Evolutionary conservation across 2,329 filamentous ascomycete genomes (phyloP).

Genomic region (Colletotrichum orbiculare): DNA sequence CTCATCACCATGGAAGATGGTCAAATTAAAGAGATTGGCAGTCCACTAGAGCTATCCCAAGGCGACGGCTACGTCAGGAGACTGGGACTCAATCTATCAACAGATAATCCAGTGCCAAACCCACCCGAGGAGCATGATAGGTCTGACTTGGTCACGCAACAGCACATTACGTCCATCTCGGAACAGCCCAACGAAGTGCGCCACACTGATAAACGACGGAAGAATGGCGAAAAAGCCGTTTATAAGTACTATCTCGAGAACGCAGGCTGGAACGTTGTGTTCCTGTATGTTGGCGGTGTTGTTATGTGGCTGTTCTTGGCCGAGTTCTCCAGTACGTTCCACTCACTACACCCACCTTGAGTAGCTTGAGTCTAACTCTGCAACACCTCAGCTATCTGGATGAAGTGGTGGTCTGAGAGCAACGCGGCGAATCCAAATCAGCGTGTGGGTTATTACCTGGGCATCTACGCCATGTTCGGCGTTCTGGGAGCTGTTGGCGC

Average conservation of each 20-base stretch:
- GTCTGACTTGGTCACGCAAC: neutral
- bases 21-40: conserved; percentile 13
- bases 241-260: conserved; percentile 23
- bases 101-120: neutral
- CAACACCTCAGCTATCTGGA: conserved; percentile 14
- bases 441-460: conserved; percentile 16
- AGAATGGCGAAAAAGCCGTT: conserved; percentile 26
- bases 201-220: conserved; percentile 9
- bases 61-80: conserved; percentile 9
- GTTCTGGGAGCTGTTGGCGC: conserved; percentile 5
- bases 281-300: conserved; percentile 1
- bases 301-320: conserved; percentile 23
- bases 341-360: neutral
- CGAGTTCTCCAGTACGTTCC: conserved; percentile 29
- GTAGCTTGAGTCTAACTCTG: neutral
- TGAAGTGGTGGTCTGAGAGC: conserved; percentile 31
- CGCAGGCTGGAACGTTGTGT: conserved; percentile 17
- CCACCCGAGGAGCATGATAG: neutral
- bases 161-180: neutral
- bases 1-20: conserved; percentile 11
- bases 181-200: neutral
- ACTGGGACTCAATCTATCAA: neutral
- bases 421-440: neutral
- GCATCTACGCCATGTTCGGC: conserved; percentile 20
- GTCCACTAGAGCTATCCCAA: neutral